phyloP scores from a whole-genome alignment of 192 early-diverging fungal genomes.

The Rhizoclosmatium sp. region DNA sequence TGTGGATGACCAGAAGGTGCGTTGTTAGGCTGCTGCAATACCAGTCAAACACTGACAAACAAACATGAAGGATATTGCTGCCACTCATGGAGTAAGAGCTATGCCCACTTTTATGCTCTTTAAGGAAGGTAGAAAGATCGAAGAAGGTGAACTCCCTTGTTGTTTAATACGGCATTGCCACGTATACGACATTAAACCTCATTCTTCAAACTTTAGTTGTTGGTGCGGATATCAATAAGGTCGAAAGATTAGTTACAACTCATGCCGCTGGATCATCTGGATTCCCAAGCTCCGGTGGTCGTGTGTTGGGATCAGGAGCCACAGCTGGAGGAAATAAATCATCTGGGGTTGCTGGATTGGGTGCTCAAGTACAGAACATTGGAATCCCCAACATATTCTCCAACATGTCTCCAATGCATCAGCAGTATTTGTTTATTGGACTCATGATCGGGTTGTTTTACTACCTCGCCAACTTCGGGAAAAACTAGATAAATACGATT shows the following conservation, averaged over 20 bases:
- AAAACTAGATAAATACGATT: too few species aligned
- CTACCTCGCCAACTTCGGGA: not conserved
- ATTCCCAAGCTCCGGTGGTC: constrained; percentile 38
- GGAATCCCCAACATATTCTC: not conserved
- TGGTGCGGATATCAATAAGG: constrained; percentile 59
- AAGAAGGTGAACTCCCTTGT: constrained; percentile 41
- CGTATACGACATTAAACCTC: not conserved
- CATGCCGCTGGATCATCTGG: constrained; percentile 29
- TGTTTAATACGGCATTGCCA: not conserved
- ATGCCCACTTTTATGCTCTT: constrained; percentile 79
- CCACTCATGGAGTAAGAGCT: constrained; percentile 58
- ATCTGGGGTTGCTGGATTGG: not conserved
- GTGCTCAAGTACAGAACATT: not conserved
- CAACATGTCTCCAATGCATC: constrained; percentile 39
- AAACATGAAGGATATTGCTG: constrained; percentile 36
- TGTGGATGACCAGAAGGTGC: constrained; percentile 69
- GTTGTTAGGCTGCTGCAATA: too few species aligned
- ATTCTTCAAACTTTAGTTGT: constrained; percentile 37
- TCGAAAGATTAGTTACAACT: constrained; percentile 47
- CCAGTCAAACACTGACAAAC: too few species aligned
- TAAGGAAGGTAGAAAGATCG: constrained; percentile 58
- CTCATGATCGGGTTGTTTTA: constrained; percentile 35
- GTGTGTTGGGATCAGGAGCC: not conserved
- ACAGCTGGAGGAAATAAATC: not conserved
- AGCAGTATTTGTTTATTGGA: constrained; percentile 29